Percentiles rank a stretch among this genome's conserved stretches.
Evolutionary conservation across 2,329 filamentous ascomycete genomes (phyloP).

Genomic region (Diaporthe longicolla): DNA sequence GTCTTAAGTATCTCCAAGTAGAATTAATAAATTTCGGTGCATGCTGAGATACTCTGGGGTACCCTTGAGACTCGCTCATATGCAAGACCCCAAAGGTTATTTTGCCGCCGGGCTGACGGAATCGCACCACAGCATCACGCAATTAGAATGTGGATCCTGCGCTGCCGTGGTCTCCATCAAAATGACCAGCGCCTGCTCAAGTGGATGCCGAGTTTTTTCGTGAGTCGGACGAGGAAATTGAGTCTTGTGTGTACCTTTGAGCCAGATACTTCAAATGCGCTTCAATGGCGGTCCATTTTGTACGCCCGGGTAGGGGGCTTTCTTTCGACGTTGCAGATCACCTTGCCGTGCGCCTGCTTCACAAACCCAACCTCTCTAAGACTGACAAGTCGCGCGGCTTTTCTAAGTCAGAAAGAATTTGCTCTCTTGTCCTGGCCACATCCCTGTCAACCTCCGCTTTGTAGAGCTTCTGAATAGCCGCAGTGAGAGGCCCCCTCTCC

Average conservation of each 20-base stretch:
- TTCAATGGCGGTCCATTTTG: neutral
- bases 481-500: neutral
- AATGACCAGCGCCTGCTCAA: neutral
- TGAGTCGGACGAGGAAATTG: neutral
- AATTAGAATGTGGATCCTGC: neutral
- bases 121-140: neutral
- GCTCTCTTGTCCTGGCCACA: neutral
- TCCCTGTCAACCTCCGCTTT: neutral
- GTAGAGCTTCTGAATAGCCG: constrained; percentile 5
- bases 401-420: neutral
- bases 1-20: too few species aligned
- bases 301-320: neutral
- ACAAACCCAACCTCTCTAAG: neutral
- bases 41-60: too few species aligned
- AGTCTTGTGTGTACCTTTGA: neutral
- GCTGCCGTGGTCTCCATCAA: neutral
- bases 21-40: too few species aligned
- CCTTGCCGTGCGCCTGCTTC: neutral
- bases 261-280: neutral
- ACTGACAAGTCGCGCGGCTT: neutral
- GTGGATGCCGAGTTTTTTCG: neutral
- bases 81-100: too few species aligned
- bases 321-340: neutral
- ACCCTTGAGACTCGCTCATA: too few species aligned
- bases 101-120: neutral